phyloP scores from a whole-genome alignment of 208 protist genomes.

The Angomonas ambiguus region DNA sequence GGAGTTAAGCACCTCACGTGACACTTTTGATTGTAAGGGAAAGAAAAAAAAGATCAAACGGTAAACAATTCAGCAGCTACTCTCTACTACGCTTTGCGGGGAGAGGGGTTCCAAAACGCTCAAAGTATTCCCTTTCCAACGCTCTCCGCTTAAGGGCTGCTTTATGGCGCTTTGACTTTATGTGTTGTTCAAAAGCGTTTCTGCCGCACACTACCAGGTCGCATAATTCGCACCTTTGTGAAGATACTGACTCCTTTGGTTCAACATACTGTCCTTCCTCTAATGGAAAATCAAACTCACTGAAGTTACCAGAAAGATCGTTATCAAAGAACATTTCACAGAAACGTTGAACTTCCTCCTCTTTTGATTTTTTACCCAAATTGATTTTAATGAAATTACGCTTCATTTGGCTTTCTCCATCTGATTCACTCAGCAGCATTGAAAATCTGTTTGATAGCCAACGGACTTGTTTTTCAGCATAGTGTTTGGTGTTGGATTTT shows the following conservation, averaged over 20 bases:
- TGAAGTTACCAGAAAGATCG: not conserved
- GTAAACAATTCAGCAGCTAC: not conserved
- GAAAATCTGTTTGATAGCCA: slow-evolving; percentile 81
- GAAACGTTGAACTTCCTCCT: not conserved
- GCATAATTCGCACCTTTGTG: slow-evolving; percentile 58
- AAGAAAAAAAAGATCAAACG: not conserved
- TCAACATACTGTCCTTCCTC: not conserved
- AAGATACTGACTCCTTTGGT: slow-evolving; percentile 20
- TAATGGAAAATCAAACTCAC: slow-evolving; percentile 10
- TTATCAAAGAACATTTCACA: not conserved
- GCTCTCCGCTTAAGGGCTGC: slow-evolving; percentile 36
- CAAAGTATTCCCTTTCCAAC: slow-evolving; percentile 44
- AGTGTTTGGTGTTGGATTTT: slow-evolving; percentile 68
- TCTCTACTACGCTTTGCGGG: slow-evolving; percentile 41
- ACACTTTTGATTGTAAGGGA: not conserved
- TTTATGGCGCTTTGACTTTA: slow-evolving; percentile 63
- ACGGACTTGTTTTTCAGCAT: slow-evolving; percentile 69
- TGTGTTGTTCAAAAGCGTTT: slow-evolving; percentile 41
- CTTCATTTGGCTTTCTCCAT: slow-evolving; percentile 8
- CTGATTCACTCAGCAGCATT: slow-evolving; percentile 19
- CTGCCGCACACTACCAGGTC: slow-evolving; percentile 47
- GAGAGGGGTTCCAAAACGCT: slow-evolving; percentile 54
- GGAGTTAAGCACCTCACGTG: not conserved
- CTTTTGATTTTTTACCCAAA: slow-evolving; percentile 3
- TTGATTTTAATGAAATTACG: slow-evolving; percentile 34